Evolutionary conservation across 805 yeast genomes (phyloP), one percentile per base, ranked within the genome.

Genomic region (Barnettozyma vustinii): DNA sequence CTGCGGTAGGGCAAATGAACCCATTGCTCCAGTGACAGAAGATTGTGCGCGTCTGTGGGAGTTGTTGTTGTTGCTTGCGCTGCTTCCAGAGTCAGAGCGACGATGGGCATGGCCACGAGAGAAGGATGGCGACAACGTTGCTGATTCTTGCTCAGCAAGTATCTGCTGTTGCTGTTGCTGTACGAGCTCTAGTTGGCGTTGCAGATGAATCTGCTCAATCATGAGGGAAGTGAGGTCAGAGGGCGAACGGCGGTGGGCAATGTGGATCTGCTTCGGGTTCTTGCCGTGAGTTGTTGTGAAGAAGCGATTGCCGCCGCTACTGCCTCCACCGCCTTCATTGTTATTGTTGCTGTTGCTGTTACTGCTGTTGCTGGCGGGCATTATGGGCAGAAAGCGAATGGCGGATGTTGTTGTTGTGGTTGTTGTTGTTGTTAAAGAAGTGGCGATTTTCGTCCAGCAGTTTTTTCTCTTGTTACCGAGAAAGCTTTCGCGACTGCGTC

Each of bases 241-340:
- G n/a, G 97, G 97, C 3, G 97, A 86, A 52, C 96, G 79, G 61
- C 98, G 80, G 62, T 94, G 98, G n/a, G 98, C 98, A 55, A 92
- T 90, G 69, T 90, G 95, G 52, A 94, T 74, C 52, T 80, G 80
- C 56, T 77, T 77, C 37, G 85, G 84, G 48, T 66, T 66, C 51
- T 71, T 72, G 37, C 65, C 70, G 16, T 65, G 67, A 4, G 72
- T 70, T 3, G 71, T 63, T 13, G 72, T 63, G 19, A 68, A 59
- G 35, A 54, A 58, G 42, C 42, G 42, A 39, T 23, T 23, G 42
- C 42, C 42, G 15, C 42, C 18, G 30, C 18, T 21, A 4, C 10
- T 13, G 18, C 27, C 27, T 4, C 18, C 20, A 4, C 16, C 27
- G 9, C 27, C 27, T 9, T 39, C 20, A n/a, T 39, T n/a, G 48